Evolutionary conservation across 1,139 yeast genomes (phyloP), one percentile per base, ranked within the genome.

Genomic region (Fermentozyma sake): DNA sequence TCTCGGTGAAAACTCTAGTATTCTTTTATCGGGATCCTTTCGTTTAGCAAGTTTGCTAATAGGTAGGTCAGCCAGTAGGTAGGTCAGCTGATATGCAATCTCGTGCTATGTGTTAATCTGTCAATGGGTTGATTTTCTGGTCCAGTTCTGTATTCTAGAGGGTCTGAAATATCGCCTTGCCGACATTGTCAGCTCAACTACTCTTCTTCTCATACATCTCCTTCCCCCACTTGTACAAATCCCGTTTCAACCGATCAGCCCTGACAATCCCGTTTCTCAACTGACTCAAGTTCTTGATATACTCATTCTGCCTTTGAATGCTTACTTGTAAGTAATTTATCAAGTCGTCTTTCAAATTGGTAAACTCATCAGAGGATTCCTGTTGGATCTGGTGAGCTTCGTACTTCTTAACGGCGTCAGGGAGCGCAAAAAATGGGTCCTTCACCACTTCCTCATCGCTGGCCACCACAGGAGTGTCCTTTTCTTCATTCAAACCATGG

Each of bases 221-320:
- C 45, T 74, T 73, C 31, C 93, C 84, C 96, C 96, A 87, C 44
- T 73, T 72, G 38, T 65, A 70, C 27, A 89, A 71, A 40, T 78
- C 75, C 28, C 69, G 70, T 43, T 83, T 80, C 41, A 82, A 68
- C 34, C 91, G 61, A 43, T 83, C 86, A 1, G 95, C 91, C 41
- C 85, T 71, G 19, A 83, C 76, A 14, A 89, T 61, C 1, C 89
- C 93, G 44, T 71, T 71, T 40, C 96, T 69, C 24, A 91, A 72
- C 22, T 68, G 72, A 14, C 75, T 64, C 50, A 91, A 63, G 38
- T 87, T 83, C 45, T 93, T 72, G 31, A 87, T 80, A 50, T 82
- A 89, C 54, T 91, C 97, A 50, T 85, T 89, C 46, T 86, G 86
- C 48, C 96, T 70, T 56, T 91, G 97, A 28, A 86, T 64, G 37